Base-by-base conservation (phyloP, 805 yeast species). In the Naumovozyma baii region DNA sequence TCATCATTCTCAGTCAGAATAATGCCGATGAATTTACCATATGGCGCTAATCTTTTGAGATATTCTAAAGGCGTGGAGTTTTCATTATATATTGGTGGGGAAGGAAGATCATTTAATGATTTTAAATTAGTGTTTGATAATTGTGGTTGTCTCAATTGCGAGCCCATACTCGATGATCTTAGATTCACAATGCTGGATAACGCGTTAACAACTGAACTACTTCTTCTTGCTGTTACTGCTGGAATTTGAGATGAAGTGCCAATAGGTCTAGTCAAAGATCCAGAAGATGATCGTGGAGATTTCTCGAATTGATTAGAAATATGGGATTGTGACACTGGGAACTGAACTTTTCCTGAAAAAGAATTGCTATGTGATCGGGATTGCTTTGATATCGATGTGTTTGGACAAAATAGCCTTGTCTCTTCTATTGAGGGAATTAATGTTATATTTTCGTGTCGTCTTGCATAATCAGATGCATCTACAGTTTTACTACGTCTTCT, bases 191-290 rank as follows among this genome's bases (percentile, higher is more conserved):
- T 52, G 43, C 57, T 63, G 31, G 64, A 64, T 15, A 67, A 40
- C 0, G 68, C 59, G 39, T 57, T 64, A 1, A 62, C 69, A 9
- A 67, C 43, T 0, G 69, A 63, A 5, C 61, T 57, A 38, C 64
- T 64, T 47, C 67, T 48, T 32, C 58, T 61, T 7, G 62, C 31
- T 8, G 15, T 29, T 9, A 29, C 13, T 8, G 31, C 14, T n/a
- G 9, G 9, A 29, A 12, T 38, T 5, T 38, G 28, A 10, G 38
- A 25, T 3, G 26, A 29, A 15, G 41, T 36, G 7, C 26, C 26
- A 4, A 37, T 36, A 13, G 38, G 32, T 16, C 25, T 37, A 5
- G 25, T 33, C 12, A n/a, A 13, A 18, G 43, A 40, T 10, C 40
- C 38, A 29, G 26, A 28, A 2, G 44, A 41, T 9, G 22, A 15